Conservation (phyloP, 495 filamentous ascomycete genomes). For the Parachaetomium inaequale region DNA sequence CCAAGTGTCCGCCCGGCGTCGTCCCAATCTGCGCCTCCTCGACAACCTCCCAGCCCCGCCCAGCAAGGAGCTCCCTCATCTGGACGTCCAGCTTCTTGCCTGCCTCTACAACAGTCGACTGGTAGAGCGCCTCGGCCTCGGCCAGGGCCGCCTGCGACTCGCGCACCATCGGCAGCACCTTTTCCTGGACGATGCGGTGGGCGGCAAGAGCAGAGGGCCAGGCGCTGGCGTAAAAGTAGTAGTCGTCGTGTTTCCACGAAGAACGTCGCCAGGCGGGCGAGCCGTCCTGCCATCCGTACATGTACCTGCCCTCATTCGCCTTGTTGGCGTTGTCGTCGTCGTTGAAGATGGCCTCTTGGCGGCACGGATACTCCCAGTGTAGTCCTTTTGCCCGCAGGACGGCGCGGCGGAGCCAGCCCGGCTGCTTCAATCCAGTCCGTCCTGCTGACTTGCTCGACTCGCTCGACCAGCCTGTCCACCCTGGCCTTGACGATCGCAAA, state of each 20-base stretch:
- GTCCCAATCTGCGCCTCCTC: background rate
- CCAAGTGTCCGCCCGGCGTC: background rate
- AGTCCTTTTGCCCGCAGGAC: background rate
- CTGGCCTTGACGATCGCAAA: background rate
- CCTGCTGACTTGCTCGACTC: background rate
- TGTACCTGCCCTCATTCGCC: no score
- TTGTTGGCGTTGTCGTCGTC: background rate
- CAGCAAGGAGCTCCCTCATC: background rate
- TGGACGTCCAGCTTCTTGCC: background rate
- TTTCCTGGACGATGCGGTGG: background rate
- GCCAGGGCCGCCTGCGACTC: background rate
- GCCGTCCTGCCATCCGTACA: background rate
- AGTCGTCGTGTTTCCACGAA: background rate
- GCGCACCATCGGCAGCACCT: background rate
- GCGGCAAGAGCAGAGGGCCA: background rate
- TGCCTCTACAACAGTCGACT: background rate
- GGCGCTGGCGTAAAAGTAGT: background rate
- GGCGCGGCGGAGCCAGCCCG: background rate
- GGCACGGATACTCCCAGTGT: background rate
- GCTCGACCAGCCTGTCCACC: background rate
- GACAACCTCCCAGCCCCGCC: background rate
- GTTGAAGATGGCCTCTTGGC: background rate
- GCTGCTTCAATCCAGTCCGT: background rate
- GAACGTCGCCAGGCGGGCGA: background rate
- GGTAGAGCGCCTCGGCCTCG: background rate